Percentiles rank a stretch among this genome's conserved stretches.
These are phyloP conservation scores for Alopecurus myosuroides DNA, from an alignment of 176 grass and related monocot genomes.

Conservation along the genomic window DNA sequence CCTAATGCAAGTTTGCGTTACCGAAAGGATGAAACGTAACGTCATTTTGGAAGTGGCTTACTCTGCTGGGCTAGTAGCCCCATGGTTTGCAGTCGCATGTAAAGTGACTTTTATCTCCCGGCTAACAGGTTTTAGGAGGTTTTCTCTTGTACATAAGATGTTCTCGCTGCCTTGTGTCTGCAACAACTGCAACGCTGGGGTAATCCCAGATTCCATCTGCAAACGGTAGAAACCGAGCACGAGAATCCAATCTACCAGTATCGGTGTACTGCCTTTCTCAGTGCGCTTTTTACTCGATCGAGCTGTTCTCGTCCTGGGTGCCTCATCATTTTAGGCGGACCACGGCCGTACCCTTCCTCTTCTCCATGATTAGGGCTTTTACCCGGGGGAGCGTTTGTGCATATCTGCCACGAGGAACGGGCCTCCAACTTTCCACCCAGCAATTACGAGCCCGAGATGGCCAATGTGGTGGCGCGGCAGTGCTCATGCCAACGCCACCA, in stretches of 20 bases:
- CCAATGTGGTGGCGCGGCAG: slow-evolving; percentile 12
- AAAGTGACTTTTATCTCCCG: neutral
- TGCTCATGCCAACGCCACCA: slow-evolving; percentile 5
- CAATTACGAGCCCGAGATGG: neutral
- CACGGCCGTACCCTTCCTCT: neutral
- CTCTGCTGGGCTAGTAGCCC: neutral
- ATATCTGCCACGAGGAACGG: slow-evolving; percentile 3
- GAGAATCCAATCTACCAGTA: neutral
- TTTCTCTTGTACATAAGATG: slow-evolving; percentile 7
- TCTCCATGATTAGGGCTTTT: slow-evolving; percentile 22
- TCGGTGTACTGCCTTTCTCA: neutral
- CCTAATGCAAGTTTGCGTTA: neutral
- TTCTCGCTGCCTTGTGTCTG: neutral
- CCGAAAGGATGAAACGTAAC: neutral
- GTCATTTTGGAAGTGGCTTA: neutral
- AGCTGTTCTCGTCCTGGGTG: neutral
- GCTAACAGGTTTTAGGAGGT: neutral
- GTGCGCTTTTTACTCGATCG: neutral
- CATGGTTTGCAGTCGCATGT: neutral
- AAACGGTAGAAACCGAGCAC: neutral
- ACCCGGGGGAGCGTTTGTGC: neutral
- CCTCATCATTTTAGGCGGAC: neutral
- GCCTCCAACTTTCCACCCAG: neutral
- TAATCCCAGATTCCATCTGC: neutral
- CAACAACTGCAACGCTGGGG: neutral